phyloP scores from a whole-genome alignment of 169 alveolate genomes.

The Plasmodium malariae region DNA sequence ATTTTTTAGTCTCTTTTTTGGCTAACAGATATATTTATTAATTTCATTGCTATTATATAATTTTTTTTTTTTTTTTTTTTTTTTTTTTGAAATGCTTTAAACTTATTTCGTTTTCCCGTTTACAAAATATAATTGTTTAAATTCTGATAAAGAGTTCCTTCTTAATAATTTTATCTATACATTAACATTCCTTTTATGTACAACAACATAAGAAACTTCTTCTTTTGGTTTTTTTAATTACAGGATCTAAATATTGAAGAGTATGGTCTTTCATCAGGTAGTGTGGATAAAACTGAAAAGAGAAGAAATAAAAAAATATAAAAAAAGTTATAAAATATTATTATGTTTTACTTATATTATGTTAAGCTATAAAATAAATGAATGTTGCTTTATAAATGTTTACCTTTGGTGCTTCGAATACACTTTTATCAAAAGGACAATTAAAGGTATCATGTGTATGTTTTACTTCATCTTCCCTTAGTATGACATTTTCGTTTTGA shows the following conservation, averaged over 20 bases:
- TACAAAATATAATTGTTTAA: constrained; percentile 1
- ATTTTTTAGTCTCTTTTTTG: neutral
- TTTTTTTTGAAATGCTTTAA: neutral
- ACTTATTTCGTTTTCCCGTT: neutral
- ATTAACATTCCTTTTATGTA: neutral
- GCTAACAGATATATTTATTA: neutral
- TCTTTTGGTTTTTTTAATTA: constrained; percentile 51
- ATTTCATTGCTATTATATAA: neutral
- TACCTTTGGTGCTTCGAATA: constrained; percentile 66
- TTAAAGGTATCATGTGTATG: neutral
- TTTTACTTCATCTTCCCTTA: constrained; percentile 17
- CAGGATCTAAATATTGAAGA: constrained; percentile 59
- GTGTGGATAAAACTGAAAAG: constrained; percentile 41
- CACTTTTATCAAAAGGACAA: constrained; percentile 31
- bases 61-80: neutral
- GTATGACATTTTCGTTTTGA: neutral
- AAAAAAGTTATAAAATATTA: neutral
- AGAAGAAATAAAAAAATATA: constrained; percentile 2
- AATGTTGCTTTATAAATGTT: neutral
- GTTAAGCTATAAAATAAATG: neutral
- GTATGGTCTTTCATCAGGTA: constrained; percentile 39
- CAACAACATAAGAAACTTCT: constrained; percentile 41
- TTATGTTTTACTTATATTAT: neutral
- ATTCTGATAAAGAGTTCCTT: neutral
- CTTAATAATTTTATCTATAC: neutral